Conservation (phyloP, 441 rosid genomes). For the Biscutella laevigata region DNA sequence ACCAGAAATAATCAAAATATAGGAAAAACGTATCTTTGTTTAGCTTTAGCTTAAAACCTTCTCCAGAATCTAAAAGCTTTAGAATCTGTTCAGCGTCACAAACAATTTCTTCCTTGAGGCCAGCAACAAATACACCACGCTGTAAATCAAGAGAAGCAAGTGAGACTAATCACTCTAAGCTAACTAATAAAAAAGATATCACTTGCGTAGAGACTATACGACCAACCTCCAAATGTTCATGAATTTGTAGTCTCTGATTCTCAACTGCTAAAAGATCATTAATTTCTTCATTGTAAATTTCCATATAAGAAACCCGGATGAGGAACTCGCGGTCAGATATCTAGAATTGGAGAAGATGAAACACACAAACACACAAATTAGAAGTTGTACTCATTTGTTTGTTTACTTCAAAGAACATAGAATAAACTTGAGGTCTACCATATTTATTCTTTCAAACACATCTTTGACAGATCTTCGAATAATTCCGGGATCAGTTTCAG, state of each 20-base stretch:
- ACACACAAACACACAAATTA: constrained; percentile 11
- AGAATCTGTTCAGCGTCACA: constrained; percentile 71
- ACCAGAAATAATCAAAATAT: background rate
- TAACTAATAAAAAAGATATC: background rate
- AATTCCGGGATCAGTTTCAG: constrained; percentile 61
- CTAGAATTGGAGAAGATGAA: constrained; percentile 28
- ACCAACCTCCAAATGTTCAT: constrained; percentile 91
- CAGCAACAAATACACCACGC: constrained; percentile 87
- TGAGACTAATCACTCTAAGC: background rate
- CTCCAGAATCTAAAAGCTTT: constrained; percentile 69
- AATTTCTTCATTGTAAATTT: constrained; percentile 86
- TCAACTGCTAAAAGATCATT: constrained; percentile 70
- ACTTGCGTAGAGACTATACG: constrained; percentile 7
- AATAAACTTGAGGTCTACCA: constrained; percentile 24
- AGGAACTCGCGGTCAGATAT: constrained; percentile 71
- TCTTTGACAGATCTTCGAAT: constrained; percentile 68
- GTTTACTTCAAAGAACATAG: background rate
- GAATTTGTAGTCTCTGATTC: constrained; percentile 76
- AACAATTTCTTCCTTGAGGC: constrained; percentile 81
- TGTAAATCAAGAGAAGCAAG: constrained; percentile 28
- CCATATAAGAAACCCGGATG: constrained; percentile 87
- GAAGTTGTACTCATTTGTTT: background rate
- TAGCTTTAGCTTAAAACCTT: constrained; percentile 45
- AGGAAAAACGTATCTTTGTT: background rate
- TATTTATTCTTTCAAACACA: constrained; percentile 46